Evolutionary conservation across 139 green algal genomes (phyloP), one percentile per base, ranked within the genome.

Genomic region (Desmodesmus armatus): DNA sequence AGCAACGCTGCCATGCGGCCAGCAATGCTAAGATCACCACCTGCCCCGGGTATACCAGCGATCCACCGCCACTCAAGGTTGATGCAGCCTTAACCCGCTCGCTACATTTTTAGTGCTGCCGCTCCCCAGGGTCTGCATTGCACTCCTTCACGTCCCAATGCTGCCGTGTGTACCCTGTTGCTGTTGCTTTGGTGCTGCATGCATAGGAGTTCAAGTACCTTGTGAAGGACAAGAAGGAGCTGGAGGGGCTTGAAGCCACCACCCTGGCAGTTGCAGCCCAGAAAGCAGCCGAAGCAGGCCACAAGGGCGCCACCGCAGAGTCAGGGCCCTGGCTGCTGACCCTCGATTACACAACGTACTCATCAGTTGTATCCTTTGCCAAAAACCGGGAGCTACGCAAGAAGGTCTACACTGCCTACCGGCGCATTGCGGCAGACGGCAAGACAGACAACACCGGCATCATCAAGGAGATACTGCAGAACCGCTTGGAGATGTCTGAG

Each of bases 321-420:
- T 72, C 83, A 0, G 96, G 96, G 0, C 96, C 96, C n/a, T 99
- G 96, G 96, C 83, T 98, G 17, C 91, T 99, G 85, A 99, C 95
- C 1, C 93, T 99, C 33, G 97, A 99, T 92, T 93, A 96, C 47
- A 94, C 97, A 27, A 95, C 86, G 35, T 98, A 97, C 90, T 21
- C 53, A 27, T 21, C 96, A 5, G 89, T 99, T 51, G 90, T 98
- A 74, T 90, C 88, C 6, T 96, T 99, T 88, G 91, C 91, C 66
- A 95, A 95, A 83, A 96, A 97, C 88, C 86, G 96, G 13, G 87
- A 85, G 13, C 91, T 99, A 81, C 85, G 97, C 0, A 96, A 99
- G 90, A 95, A 98, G 90, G 69, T 98, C 81, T 99, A 99, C 95
- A 88, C 89, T 19, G 96, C 96, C 2, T 95, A 93, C 90, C 89